Conservation (phyloP, 1,284 basidiomycete genomes). For the Cryptococcus sp. region DNA sequence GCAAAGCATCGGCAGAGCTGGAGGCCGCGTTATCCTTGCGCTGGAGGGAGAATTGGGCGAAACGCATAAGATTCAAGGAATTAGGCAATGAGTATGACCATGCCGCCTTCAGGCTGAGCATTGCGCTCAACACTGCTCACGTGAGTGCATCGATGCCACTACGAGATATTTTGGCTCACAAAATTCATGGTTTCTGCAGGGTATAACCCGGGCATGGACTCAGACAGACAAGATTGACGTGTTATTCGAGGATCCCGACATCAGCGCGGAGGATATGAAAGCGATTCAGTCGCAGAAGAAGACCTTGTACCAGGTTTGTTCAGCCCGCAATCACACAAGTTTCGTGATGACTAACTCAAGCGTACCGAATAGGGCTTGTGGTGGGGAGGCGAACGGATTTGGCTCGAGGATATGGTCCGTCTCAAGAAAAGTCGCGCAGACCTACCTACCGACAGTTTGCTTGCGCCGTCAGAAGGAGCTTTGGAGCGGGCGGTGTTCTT, state of each 20-base stretch:
- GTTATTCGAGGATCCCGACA: constrained; percentile 19
- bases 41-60: constrained; percentile 37
- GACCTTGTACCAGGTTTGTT: constrained; percentile 34
- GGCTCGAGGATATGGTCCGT: constrained; percentile 80
- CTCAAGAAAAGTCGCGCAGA: constrained; percentile 51
- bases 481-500: constrained; percentile 31
- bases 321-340: not conserved
- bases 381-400: constrained; percentile 87
- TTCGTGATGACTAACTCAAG: not conserved
- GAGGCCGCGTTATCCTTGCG: constrained; percentile 18
- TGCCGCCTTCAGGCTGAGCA: constrained; percentile 29
- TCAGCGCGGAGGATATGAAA: constrained; percentile 30
- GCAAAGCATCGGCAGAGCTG: not conserved
- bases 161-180: no score
- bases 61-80: constrained; percentile 33
- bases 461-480: constrained; percentile 24
- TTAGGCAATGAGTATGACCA: constrained; percentile 34
- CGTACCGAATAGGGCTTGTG: constrained; percentile 64
- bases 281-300: constrained; percentile 29
- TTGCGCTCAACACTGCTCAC: constrained; percentile 34
- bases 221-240: constrained; percentile 45
- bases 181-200: constrained; percentile 11
- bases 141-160: constrained; percentile 25
- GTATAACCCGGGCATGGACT: constrained; percentile 36
- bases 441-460: constrained; percentile 26